Evolutionary conservation across 2,329 filamentous ascomycete genomes (phyloP).

Genomic region (Zopfia rhizophila): DNA sequence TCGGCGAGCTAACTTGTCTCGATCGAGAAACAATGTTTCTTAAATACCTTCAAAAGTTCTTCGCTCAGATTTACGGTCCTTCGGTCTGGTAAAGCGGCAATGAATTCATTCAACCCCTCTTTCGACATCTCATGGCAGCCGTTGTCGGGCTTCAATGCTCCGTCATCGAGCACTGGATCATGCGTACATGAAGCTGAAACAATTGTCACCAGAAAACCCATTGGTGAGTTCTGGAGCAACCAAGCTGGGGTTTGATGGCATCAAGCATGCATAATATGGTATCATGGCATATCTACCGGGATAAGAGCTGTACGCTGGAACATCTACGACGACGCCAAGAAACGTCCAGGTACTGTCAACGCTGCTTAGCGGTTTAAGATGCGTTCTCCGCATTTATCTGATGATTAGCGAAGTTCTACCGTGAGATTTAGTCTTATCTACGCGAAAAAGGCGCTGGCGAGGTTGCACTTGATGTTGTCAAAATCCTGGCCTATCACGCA

Average conservation of each 20-base stretch:
- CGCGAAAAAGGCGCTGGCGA: constrained; percentile 16
- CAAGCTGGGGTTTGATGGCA: constrained; percentile 32
- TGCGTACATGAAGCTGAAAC: constrained; percentile 2
- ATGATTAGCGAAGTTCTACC: constrained; percentile 12
- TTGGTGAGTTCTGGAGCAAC: constrained; percentile 31
- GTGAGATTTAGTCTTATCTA: constrained; percentile 18
- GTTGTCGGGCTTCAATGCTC: not conserved
- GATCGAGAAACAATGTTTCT: constrained; percentile 3
- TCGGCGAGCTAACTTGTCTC: not conserved
- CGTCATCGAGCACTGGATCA: constrained; percentile 8
- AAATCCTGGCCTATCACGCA: constrained; percentile 45
- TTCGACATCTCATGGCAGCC: not conserved
- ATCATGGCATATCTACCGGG: constrained; percentile 27
- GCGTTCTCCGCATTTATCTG: constrained; percentile 17
- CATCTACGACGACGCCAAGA: constrained; percentile 4
- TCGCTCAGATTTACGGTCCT: constrained; percentile 5
- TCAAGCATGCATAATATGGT: constrained; percentile 43
- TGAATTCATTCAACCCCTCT: constrained; percentile 17
- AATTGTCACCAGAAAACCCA: constrained; percentile 7
- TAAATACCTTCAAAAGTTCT: not conserved
- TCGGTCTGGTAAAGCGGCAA: constrained; percentile 19
- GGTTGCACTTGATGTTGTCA: constrained; percentile 36
- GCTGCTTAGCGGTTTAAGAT: constrained; percentile 9
- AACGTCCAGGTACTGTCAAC: constrained; percentile 17
- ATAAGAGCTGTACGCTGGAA: constrained; percentile 3